phyloP scores from a whole-genome alignment of 2,329 filamentous ascomycete species.

The Hymenoscyphus occultus region DNA sequence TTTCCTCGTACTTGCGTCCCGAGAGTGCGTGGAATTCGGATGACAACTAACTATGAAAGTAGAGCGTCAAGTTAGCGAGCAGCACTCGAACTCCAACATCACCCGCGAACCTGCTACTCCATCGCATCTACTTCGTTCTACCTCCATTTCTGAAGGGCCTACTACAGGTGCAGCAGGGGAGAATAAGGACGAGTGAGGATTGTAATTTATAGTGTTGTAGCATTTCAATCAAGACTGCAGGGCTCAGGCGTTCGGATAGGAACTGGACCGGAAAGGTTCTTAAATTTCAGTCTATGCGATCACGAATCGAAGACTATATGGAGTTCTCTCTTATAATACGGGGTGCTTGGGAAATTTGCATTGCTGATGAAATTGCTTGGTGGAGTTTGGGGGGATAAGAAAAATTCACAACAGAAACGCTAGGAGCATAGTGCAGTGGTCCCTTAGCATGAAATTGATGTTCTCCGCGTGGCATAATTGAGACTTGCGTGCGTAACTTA shows the following conservation, averaged over 20 bases:
- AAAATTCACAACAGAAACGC: neutral
- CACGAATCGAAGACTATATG: neutral
- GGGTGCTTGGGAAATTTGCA: neutral
- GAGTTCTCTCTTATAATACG: neutral
- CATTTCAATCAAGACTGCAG: neutral
- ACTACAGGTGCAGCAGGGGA: neutral
- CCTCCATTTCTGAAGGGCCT: constrained; percentile 32
- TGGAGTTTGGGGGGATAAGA: neutral
- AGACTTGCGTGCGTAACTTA: too few species aligned
- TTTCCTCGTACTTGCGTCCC: neutral
- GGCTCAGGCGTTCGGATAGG: neutral
- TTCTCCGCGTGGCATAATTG: neutral
- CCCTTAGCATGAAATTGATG: neutral
- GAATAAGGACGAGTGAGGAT: constrained; percentile 5
- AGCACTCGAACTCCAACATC: constrained; percentile 31
- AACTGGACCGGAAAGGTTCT: neutral
- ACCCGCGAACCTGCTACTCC: constrained; percentile 35
- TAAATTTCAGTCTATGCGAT: neutral
- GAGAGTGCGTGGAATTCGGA: neutral
- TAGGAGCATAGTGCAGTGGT: neutral
- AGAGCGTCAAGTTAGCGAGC: constrained; percentile 33
- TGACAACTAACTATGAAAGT: constrained; percentile 16
- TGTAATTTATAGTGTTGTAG: neutral
- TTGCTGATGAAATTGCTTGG: neutral
- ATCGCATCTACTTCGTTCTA: constrained; percentile 33